phyloP scores from a whole-genome alignment of 2,329 filamentous ascomycete species.

The Purpureocillium lavendulum region DNA sequence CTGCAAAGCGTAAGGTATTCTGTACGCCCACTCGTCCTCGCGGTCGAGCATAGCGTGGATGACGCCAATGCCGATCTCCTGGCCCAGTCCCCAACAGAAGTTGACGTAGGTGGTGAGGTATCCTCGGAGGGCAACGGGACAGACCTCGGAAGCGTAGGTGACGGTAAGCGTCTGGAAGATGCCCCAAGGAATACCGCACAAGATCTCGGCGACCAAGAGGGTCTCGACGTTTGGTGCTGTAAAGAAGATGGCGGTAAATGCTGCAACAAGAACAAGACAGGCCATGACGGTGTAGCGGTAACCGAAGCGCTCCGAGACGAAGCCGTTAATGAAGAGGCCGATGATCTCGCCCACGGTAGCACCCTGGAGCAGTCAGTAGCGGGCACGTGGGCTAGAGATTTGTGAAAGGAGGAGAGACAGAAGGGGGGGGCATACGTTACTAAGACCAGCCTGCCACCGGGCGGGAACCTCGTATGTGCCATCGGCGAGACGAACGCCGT shows the following conservation, averaged over 20 bases:
- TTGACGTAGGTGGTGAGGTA: conserved; percentile 69
- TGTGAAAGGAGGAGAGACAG: not conserved
- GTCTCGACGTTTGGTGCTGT: conserved; percentile 52
- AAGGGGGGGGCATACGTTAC: conserved; percentile 28
- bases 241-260: conserved; percentile 57
- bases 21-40: conserved; percentile 59
- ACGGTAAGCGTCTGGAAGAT: conserved; percentile 51
- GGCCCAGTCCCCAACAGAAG: conserved; percentile 71
- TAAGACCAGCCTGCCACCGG: conserved; percentile 54
- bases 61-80: conserved; percentile 66
- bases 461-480: conserved; percentile 49
- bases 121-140: conserved; percentile 62
- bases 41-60: conserved; percentile 59
- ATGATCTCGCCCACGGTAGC: conserved; percentile 49
- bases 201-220: conserved; percentile 52
- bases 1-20: conserved; percentile 64
- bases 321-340: conserved; percentile 58
- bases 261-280: conserved; percentile 43
- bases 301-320: conserved; percentile 57
- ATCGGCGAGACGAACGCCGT: conserved; percentile 37
- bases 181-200: conserved; percentile 56
- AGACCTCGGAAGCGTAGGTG: conserved; percentile 65
- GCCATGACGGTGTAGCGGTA: conserved; percentile 56
- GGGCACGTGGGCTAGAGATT: too few species aligned
- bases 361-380: conserved; percentile 6